Base-by-base conservation (phyloP, 176 grass and related monocot genomes). In the Pontederia crassipes region DNA sequence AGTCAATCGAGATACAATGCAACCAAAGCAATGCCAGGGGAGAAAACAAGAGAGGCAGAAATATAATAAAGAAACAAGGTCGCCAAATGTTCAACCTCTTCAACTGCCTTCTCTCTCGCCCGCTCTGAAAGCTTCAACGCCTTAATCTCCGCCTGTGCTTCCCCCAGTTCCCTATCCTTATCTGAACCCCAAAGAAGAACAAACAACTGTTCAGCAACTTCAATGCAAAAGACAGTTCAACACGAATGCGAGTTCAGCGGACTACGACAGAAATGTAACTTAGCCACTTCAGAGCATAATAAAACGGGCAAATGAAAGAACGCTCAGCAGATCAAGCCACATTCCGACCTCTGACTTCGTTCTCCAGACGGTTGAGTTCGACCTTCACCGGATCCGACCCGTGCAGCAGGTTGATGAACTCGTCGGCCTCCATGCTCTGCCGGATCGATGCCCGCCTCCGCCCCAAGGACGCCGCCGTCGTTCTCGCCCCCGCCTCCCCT, bases 361-460 rank as follows among this genome's bases (percentile, higher is more conserved):
- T 97, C 79, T 97, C 92, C 40, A 97, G 87, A 46, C 92, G 81
- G 62, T 68, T 91, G 63, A 97, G 87, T 71, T 97, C 92, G n/a
- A 97, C 84, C 80, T 81, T 97, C 73, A 97, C 79, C 75, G 92
- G 92, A 97, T 97, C 87, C 78, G 93, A 97, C 1, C 93, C 87
- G 66, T 97, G 93, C 70, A 97, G 76, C 52, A 97, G 84, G 55
- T 78, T 78, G 67, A 97, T 80, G 28, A 97, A 89, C 52, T 88
- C 87, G 46, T 98, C 93, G 13, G 79, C 78, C 9, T 91, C 87
- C 53, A 97, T 59, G 52, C 79, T 89, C n/a, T 51, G 46, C 75
- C 75, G 78, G 58, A 73, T 77, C 66, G 64, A 54, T 0, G 79
- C 79, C 48, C 32, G 32, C 32, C 79, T 80, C 20, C 87, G 74